phyloP scores from a whole-genome alignment of 371 early-diverging fungal species.

The Mucor racemosus region DNA sequence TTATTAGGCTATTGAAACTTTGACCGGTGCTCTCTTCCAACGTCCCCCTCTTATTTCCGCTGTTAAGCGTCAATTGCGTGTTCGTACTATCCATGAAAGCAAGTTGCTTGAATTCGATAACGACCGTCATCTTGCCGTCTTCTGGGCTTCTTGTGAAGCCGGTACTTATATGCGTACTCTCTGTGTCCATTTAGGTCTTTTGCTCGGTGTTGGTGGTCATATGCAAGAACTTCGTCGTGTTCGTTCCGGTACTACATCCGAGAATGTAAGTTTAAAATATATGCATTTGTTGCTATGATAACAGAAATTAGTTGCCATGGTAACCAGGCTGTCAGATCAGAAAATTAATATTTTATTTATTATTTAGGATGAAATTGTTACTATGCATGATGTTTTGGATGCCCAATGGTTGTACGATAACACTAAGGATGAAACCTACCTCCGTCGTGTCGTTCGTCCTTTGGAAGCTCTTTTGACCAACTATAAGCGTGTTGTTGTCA shows the following conservation, averaged over 20 bases:
- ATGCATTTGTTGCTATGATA: too few species aligned
- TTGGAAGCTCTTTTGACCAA: conserved; percentile 94
- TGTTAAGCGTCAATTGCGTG: conserved; percentile 99
- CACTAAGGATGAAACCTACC: conserved; percentile 87
- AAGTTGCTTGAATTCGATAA: conserved; percentile 97
- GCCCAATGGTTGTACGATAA: conserved; percentile 98
- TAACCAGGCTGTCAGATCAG: not conserved
- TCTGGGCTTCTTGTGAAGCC: conserved; percentile 99
- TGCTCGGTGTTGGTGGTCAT: conserved; percentile 97
- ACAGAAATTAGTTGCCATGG: too few species aligned
- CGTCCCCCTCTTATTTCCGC: conserved; percentile 99
- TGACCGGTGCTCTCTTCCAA: conserved; percentile 99
- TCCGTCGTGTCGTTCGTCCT: conserved; percentile 96
- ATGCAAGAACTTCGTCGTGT: conserved; percentile 99
- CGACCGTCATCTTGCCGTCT: conserved; percentile 94
- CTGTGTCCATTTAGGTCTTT: conserved; percentile 98
- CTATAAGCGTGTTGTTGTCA: conserved; percentile 99
- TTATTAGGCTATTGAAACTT: conserved; percentile 83
- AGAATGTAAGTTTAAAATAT: conserved; percentile 63
- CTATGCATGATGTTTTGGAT: conserved; percentile 99
- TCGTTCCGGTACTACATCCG: conserved; percentile 93
- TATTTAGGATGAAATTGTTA: conserved; percentile 88
- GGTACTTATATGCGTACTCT: conserved; percentile 99
- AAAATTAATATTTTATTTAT: not conserved
- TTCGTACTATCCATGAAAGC: conserved; percentile 97